Base-by-base conservation (phyloP, 495 filamentous ascomycete genomes). In the Neurospora cerealis region DNA sequence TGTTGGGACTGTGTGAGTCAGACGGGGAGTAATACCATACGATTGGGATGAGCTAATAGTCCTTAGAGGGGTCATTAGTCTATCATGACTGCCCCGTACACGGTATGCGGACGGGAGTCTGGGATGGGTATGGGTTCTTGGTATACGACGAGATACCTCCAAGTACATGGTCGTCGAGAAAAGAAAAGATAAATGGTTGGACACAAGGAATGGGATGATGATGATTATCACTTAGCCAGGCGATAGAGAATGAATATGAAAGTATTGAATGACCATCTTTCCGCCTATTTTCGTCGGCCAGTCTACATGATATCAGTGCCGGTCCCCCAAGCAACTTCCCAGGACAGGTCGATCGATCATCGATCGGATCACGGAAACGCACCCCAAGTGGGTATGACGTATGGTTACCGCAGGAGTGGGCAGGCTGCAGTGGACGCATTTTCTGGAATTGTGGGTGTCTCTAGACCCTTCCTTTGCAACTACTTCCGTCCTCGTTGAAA, bases 151-250 rank as follows among this genome's bases (percentile, higher is more conserved):
- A 34, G 60, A 73, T 71, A 39, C 28, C 38, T 69, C 10, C 21
- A 73, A 32, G 36, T 73, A 39, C 62, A 32, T 11, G 62, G 60
- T 73, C 70, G 60, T 73, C 70, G 62, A 71, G 21, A 66, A 66
- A 19, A 34, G 13, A 34, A 66, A 60, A 66, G 28, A 66, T 34
- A 9, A 66, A 66, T 34, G 54, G 54, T 66, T 34, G 54, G 54
- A 19, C 54, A 66, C 28, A 10, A 6, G 28, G 54, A 9, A 34
- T 13, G 54, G 54, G 7, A 66, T 66, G 54, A 19, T 66, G 54
- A 34, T 66, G 5, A 66, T 66, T 17, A 62, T 62, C 13, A 62
- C 2, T 32, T 32, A 62, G 54, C 24, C 24, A 17, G 54, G 11
- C 54, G 54, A 62, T 32, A 62, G 54, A 54, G 21, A 32, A 62